Conservation (phyloP, 78 protist genomes). For the Dictyostelium firmibasis region DNA sequence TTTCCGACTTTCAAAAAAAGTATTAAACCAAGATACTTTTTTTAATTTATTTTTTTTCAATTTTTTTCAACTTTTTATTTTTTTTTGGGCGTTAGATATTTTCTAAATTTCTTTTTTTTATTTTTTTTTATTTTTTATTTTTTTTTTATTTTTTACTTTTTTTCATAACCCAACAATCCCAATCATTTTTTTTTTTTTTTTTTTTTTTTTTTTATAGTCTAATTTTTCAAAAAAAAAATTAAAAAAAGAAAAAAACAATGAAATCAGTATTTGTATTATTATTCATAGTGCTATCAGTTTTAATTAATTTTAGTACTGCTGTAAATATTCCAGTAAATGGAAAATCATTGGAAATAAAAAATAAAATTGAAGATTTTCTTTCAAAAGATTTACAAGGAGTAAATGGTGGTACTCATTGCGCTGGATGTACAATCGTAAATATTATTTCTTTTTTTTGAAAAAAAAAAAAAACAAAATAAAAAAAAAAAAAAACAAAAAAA, state of each 20-base stretch:
- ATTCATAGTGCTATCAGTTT: not conserved
- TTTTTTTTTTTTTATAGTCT: too few species aligned
- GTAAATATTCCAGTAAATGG: conserved; percentile 1
- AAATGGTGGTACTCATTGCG: conserved; percentile 50
- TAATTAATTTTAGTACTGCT: not conserved
- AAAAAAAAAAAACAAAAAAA: not conserved
- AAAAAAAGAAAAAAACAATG: not conserved
- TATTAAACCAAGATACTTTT: not conserved
- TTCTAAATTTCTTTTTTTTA: not conserved
- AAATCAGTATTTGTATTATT: not conserved
- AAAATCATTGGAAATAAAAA: not conserved
- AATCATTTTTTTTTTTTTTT: not conserved
- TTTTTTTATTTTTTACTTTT: conserved; percentile 11
- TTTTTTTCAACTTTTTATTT: not conserved
- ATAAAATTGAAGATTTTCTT: not conserved
- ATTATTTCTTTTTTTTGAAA: not conserved
- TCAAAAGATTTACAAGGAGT: not conserved
- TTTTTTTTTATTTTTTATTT: not conserved
- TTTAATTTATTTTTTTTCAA: not conserved
- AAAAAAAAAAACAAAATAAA: not conserved
- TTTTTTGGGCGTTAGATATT: not conserved
- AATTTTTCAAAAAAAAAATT: too few species aligned
- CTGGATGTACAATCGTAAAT: conserved; percentile 53
- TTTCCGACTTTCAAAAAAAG: too few species aligned
- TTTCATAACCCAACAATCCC: not conserved